Percentiles rank a stretch among this genome's conserved stretches.
phyloP scores from a whole-genome alignment of 2,329 filamentous ascomycete species.

The Calonectria fujianensis region DNA sequence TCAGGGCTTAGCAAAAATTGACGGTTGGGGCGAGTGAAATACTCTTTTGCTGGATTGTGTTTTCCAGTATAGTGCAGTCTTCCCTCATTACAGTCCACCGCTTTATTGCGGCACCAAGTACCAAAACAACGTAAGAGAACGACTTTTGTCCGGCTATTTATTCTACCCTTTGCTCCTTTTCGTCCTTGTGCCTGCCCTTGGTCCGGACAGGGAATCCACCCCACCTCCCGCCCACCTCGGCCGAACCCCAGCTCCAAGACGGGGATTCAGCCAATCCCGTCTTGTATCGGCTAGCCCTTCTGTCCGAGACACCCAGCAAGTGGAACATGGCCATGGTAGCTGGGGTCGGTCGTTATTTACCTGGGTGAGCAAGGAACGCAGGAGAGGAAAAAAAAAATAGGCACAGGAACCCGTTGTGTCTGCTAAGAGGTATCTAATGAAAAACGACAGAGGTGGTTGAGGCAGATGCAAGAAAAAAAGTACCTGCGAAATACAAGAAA shows the following conservation, averaged over 20 bases:
- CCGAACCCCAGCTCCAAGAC: conserved; percentile 35
- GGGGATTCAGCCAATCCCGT: conserved; percentile 26
- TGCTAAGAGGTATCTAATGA: conserved; percentile 10
- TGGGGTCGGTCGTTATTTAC: conserved; percentile 22
- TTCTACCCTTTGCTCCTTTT: conserved; percentile 19
- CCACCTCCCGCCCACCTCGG: conserved; percentile 36
- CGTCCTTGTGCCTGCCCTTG: conserved; percentile 39
- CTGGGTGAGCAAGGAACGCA: conserved; percentile 10
- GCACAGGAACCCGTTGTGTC: conserved; percentile 14
- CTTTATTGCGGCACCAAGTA: not conserved
- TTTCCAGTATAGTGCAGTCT: not conserved
- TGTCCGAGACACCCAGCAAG: conserved; percentile 38
- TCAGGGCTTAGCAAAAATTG: not conserved
- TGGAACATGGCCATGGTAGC: conserved; percentile 32
- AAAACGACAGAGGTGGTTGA: conserved; percentile 18
- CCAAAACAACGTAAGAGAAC: not conserved
- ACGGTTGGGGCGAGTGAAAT: not conserved
- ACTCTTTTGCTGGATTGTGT: not conserved
- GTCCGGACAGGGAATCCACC: conserved; percentile 34
- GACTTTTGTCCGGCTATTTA: conserved; percentile 6
- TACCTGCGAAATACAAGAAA: conserved; percentile 20
- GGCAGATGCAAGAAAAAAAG: not conserved
- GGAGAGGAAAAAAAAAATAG: conserved; percentile 1
- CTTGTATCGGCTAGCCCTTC: conserved; percentile 30
- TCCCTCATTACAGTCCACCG: not conserved